Base-by-base conservation (phyloP, 352 stramenopile genomes). In the Pythium graminicola region DNA sequence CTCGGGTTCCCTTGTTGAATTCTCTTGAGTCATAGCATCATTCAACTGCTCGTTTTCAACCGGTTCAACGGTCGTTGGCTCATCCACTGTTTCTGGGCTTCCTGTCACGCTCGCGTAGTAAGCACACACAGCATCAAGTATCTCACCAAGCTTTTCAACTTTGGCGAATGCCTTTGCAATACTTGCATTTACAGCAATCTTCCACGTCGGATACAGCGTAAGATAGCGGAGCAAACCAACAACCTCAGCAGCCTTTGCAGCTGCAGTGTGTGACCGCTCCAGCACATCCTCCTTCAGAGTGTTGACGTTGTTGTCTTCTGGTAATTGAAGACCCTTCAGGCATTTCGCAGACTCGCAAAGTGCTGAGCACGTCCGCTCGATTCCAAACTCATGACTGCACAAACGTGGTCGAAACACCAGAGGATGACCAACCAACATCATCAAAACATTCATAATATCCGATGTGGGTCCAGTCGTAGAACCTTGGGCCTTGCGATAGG, bases 311-410 rank as follows among this genome's bases (percentile, higher is more conserved):
- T 49, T 52, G 19, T 66, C 56, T 17, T 64, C 64, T 11, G 59
- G 48, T 13, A 57, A 33, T 23, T 27, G 10, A 13, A 68, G 32
- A 6, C 80, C 75, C 31, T 94, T 94, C 14, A 82, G 39, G 39
- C 83, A 94, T 14, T 76, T 71, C 14, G 76, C 56, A 14, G 73
- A 82, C 22, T 80, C 61, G n/a, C 79, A 94, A 1, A 92, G 59
- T 17, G 42, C 43, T 17, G 75, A 82, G 36, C 69, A 90, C 2
- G 74, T 73, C 6, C 71, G 81, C 50, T 94, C 83, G 14, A 92
- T 62, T 1, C 81, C 81, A 20, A 94, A 59, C 46, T 94, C 83
- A n/a, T 94, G 83, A 0, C 65, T 76, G 36, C 83, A 94, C 5
- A 94, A 64, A 2, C 74, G 72, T 19, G 83, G 83, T 2, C 83